Base-by-base conservation (phyloP, 2,329 filamentous ascomycete species). In the Fusarium buharicum region DNA sequence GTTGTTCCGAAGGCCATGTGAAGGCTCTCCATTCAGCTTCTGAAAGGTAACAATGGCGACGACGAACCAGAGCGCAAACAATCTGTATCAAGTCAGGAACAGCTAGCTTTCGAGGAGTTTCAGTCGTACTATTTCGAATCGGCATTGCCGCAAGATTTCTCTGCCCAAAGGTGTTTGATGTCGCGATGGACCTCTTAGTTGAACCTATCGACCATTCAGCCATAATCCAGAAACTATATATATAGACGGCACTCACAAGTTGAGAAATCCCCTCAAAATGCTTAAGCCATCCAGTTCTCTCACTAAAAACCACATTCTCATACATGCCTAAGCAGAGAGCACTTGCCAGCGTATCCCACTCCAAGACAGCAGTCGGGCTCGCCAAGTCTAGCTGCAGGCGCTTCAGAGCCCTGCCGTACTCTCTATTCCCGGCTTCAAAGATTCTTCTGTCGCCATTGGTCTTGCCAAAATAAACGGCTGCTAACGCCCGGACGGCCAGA, bases 271-370 rank as follows among this genome's bases (percentile, higher is more conserved):
- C 57, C 2, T 61, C 50, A 3, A 55, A 60, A 12, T 60, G 57
- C 1, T 41, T 60, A 1, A 61, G 3, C 50, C 56, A 60, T 7
- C 56, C 57, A 4, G 31, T 55, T 6, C 30, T 56, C 0, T 60
- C 50, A 1, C 50, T 61, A 41, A 61, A 61, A 16, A 38, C 57
- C 4, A 60, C 22, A 14, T 18, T 50, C 43, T 60, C 49, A 30
- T 60, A 60, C 55, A 60, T 50, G 8, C 38, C 49, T 3, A 60
- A 13, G 7, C 57, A 60, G 4, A 60, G n/a, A 4, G 61, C 57
- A 22, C 57, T 55, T 1, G 58, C 57, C 17, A 60, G 17, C 6
- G 57, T 60, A 2, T 56, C 50, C 57, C 56, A 61, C 4, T 60
- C 43, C 1, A 60, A 12, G 1, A 49, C 50, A 9, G 30, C 2